Evolutionary conservation across 306 rosid species (phyloP), one percentile per base, ranked within the genome.

Genomic region (Ormosia emarginata): DNA sequence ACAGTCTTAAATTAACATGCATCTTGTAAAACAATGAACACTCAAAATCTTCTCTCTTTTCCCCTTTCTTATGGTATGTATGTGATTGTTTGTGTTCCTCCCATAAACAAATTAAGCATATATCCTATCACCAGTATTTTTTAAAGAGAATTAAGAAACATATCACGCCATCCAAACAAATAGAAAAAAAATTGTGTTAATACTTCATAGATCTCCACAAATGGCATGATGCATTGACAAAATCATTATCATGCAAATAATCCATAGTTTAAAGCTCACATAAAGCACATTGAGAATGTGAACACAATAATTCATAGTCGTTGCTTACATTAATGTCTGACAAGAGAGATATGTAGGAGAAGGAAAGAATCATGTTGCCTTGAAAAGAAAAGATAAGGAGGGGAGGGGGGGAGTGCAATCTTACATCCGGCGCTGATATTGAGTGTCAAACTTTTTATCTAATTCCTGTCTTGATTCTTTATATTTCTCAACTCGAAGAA

Each of bases 391-490:
- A 72, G 8, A 8, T 1, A 33, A 30, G 4, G 17, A 2, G 74
- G 37, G 59, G 44, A 77, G 80, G 63, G 36, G 72, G 62, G 64
- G 49, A 11, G 24, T 17, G 63, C 8, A 77, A 84, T 67, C 94
- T 87, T 88, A 95, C 99, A 95, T 91, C 61, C 89, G 85, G 18
- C 97, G 93, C 56, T 88, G 97, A 84, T 93, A 91, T 71, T 91
- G 94, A 67, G 92, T 88, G 73, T 95, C 98, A 71, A 91, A 85
- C 81, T 90, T 95, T 67, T 85, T 90, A 74, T 95, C 98, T 72
- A 74, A 68, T 78, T 95, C 98, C 77, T 75, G 86, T 81, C 98
- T 88, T 83, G 93, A 86, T 87, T 91, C 92, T 90, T 86, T 85
- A 79, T 91, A 89, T 81, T 86, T 93, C 88, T 93, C 93, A 79